Evolutionary conservation across 371 early-diverging fungal species (phyloP).

Genomic region (Mucor piriformis): DNA sequence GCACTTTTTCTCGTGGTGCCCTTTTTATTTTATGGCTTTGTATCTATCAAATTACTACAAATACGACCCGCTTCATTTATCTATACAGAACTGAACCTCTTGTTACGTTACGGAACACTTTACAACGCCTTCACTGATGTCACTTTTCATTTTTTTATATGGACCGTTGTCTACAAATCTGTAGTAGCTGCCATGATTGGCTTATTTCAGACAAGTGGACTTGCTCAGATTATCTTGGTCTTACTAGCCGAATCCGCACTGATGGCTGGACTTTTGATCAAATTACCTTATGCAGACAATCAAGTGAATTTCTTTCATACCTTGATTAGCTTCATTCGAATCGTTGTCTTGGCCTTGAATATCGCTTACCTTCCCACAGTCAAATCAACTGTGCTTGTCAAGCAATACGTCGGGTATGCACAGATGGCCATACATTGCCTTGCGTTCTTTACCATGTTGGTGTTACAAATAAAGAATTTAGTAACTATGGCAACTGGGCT

Average conservation of each 20-base stretch:
- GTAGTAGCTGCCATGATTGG: slow-evolving; percentile 44
- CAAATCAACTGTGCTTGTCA: slow-evolving; percentile 13
- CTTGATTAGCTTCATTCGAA: slow-evolving; percentile 26
- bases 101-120: slow-evolving; percentile 54
- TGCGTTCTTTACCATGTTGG: slow-evolving; percentile 29
- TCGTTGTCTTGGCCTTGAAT: slow-evolving; percentile 31
- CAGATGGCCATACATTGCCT: slow-evolving; percentile 43
- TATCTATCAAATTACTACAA: slow-evolving; percentile 37
- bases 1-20: slow-evolving; percentile 37
- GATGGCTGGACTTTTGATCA: slow-evolving; percentile 17
- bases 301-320: slow-evolving; percentile 35
- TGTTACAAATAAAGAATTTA: slow-evolving; percentile 23
- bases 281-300: slow-evolving; percentile 34
- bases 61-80: slow-evolving; percentile 46
- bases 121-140: slow-evolving; percentile 59
- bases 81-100: slow-evolving; percentile 46
- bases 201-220: slow-evolving; percentile 36
- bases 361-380: slow-evolving; percentile 29
- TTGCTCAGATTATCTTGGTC: slow-evolving; percentile 41
- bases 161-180: slow-evolving; percentile 37
- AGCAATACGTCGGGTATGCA: slow-evolving; percentile 41
- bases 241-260: slow-evolving; percentile 30
- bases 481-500: slow-evolving; percentile 22
- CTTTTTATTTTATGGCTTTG: slow-evolving; percentile 36
- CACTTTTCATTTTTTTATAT: slow-evolving; percentile 49